Conservation (phyloP, 176 grass and related monocot genomes). For the Oryza coarctata region DNA sequence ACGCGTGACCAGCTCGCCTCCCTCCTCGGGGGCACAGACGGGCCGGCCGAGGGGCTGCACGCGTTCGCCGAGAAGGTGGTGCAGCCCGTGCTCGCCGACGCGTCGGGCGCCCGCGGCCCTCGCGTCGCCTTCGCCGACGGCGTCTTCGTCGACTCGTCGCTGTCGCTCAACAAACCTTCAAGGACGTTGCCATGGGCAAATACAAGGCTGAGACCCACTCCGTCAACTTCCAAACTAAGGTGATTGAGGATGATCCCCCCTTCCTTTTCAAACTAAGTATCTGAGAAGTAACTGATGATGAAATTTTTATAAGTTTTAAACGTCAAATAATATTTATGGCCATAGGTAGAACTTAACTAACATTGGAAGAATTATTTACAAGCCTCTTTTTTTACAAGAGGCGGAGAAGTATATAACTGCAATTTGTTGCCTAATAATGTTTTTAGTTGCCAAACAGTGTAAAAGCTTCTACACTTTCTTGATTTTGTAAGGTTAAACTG, state of each 20-base stretch:
- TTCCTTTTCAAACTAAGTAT: too few relatives aligned
- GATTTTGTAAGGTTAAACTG: not conserved
- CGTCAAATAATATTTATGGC: too few relatives aligned
- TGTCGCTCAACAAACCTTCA: conserved; percentile 50
- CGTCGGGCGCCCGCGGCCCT: conserved; percentile 56
- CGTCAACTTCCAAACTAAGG: conserved; percentile 61
- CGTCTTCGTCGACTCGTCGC: conserved; percentile 59
- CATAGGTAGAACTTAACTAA: not conserved
- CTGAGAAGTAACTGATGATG: too few relatives aligned
- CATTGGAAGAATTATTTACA: not conserved
- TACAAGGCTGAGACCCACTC: conserved; percentile 53
- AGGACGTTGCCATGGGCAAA: conserved; percentile 19
- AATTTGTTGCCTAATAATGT: not conserved
- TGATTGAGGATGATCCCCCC: conserved; percentile 1
- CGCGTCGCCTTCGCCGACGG: conserved; percentile 52
- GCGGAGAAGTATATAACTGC: not conserved
- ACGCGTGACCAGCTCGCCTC: conserved; percentile 63
- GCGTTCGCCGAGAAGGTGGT: conserved; percentile 62
- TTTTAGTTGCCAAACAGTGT: not conserved
- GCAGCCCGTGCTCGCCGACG: conserved; percentile 60
- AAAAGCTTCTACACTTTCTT: not conserved
- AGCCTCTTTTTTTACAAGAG: not conserved
- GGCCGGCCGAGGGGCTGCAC: conserved; percentile 28
- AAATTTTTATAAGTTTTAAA: too few relatives aligned
- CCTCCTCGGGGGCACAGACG: conserved; percentile 16